Base-by-base conservation (phyloP, 106 monocot genomes). In the Amphibolis antarctica region DNA sequence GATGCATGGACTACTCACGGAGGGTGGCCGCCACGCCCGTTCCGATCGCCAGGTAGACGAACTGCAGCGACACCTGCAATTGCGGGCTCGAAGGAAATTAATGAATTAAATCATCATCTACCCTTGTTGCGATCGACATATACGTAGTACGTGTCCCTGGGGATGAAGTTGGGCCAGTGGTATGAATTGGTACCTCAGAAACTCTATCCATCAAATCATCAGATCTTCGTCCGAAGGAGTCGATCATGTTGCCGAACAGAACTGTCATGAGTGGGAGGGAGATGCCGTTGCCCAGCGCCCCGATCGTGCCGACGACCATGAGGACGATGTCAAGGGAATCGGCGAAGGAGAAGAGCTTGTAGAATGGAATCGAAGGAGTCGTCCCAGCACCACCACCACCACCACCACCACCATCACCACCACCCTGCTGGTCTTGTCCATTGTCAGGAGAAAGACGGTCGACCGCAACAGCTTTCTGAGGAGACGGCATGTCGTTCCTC, bases 31-130 rank as follows among this genome's bases (percentile, higher is more conserved):
- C 81, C 9, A 79, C 36, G 10, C 78, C 81, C 10, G 81, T 12
- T 42, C 66, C 81, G 13, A 79, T 10, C 4, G 76, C 85, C 73
- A 86, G 67, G 61, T 81, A 86, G 4, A 86, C 67, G 36, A 86
- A 81, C 31, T 81, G 46, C 10, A 86, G 69, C 42, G 79, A 43
- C 50, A 81, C 85, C 85, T 86, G 69, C 42, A 43, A 11, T n/a
- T 0, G 22, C 46, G 14, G 1, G 28, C 12, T 2, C 28, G 19
- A n/a, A 43, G n/a, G 43, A 36, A 61, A 43, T 7, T 26, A 24
- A 10, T 10, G 48, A 49, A n/a, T n/a, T n/a, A n/a, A 12, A 17
- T 49, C 20, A 19, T 51, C 20, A 51, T 51, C 20, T 51, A 56
- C 14, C 10, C 21, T n/a, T n/a, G 25, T 23, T 23, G 25, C 25